These are phyloP conservation scores for Thielaviopsis punctulata DNA, from an alignment of 2,329 filamentous ascomycete genomes.

Conservation along the genomic window DNA sequence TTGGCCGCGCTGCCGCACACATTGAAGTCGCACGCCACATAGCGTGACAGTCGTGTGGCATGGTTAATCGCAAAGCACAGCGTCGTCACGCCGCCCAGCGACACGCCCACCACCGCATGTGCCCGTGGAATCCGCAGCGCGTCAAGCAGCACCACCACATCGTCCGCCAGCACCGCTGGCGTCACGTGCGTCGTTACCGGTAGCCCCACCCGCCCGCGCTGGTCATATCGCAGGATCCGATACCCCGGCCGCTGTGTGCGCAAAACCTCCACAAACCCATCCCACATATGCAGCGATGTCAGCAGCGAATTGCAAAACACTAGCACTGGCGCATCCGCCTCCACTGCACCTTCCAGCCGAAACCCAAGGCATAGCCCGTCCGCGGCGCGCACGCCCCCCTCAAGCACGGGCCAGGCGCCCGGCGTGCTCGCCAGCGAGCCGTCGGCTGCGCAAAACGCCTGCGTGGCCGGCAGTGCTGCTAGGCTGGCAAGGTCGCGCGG, in stretches of 20 bases:
- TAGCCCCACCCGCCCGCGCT: slow-evolving; percentile 45
- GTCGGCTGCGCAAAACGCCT: slow-evolving; percentile 36
- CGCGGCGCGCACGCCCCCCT: slow-evolving; percentile 37
- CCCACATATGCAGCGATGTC: slow-evolving; percentile 67
- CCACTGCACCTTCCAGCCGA: slow-evolving; percentile 53
- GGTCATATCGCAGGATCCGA: slow-evolving; percentile 61
- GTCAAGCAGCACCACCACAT: slow-evolving; percentile 48
- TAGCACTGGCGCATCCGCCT: slow-evolving; percentile 51
- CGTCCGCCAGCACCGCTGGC: slow-evolving; percentile 48
- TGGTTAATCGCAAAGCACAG: slow-evolving; percentile 55
- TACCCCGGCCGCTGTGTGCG: slow-evolving; percentile 42
- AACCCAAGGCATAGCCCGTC: slow-evolving; percentile 58
- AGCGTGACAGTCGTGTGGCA: slow-evolving; percentile 38
- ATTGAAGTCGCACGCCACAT: slow-evolving; percentile 69
- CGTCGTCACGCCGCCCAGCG: slow-evolving; percentile 63
- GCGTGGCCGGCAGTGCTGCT: slow-evolving; percentile 28
- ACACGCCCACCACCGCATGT: slow-evolving; percentile 56
- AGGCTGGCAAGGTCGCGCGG: slow-evolving; percentile 50
- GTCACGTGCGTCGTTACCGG: slow-evolving; percentile 34
- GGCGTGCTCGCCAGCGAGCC: slow-evolving; percentile 14
- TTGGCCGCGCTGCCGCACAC: slow-evolving; percentile 54
- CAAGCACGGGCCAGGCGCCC: slow-evolving; percentile 45
- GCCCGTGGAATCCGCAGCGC: slow-evolving; percentile 52
- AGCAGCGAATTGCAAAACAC: slow-evolving; percentile 69
- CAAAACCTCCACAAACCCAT: slow-evolving; percentile 49